phyloP scores from a whole-genome alignment of 805 yeast genomes.

The Saturnispora bothae region DNA sequence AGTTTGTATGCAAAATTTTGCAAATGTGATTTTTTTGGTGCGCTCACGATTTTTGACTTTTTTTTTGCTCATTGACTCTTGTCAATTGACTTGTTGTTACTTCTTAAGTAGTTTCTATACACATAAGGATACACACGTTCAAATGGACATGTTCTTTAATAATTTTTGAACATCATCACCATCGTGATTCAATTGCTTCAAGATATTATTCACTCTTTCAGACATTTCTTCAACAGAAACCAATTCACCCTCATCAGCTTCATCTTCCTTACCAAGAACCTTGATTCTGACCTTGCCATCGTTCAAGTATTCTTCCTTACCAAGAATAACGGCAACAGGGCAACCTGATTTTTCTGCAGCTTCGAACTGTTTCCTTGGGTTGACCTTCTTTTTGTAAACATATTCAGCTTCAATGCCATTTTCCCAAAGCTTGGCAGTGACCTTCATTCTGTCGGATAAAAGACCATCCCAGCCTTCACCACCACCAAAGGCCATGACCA shows the following conservation, averaged over 20 bases:
- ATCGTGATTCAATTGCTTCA: slow-evolving; percentile 31
- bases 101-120: too few species aligned
- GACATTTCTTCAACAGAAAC: slow-evolving; percentile 55
- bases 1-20: neutral
- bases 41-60: neutral
- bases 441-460: slow-evolving; percentile 80
- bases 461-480: slow-evolving; percentile 95
- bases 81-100: too few species aligned
- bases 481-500: slow-evolving; percentile 96
- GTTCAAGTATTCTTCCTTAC: slow-evolving; percentile 77
- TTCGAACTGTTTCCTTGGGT: slow-evolving; percentile 92
- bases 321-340: slow-evolving; percentile 81
- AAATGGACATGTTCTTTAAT: slow-evolving; percentile 25
- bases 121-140: neutral
- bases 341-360: slow-evolving; percentile 95
- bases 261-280: slow-evolving; percentile 73
- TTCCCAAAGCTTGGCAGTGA: slow-evolving; percentile 76
- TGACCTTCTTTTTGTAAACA: slow-evolving; percentile 86
- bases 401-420: slow-evolving; percentile 87
- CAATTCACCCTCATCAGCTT: slow-evolving; percentile 76
- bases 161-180: slow-evolving; percentile 59
- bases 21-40: neutral
- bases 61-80: too few species aligned
- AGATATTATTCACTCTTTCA: slow-evolving; percentile 31
- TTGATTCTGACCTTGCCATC: slow-evolving; percentile 80